Evolutionary conservation across 495 filamentous ascomycete genomes (phyloP), one percentile per base, ranked within the genome.

Genomic region (Durotheca rogersii): DNA sequence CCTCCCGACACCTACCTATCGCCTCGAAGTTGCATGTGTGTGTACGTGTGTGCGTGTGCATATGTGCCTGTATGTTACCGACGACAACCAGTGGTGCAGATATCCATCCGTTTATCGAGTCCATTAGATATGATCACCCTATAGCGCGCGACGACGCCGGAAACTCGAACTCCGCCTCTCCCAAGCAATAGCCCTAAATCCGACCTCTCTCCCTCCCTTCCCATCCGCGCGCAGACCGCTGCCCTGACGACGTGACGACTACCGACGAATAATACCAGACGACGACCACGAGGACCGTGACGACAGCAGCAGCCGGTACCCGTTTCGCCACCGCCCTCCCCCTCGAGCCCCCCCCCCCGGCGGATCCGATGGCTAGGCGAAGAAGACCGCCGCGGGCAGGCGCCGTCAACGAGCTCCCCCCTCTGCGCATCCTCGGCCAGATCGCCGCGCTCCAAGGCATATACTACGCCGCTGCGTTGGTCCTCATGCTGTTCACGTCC

Each of bases 401-500:
- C 76, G 84, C 87, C 40, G 81, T 89, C 54, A 77, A 83, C 58
- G 88, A 92, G 63, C 86, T 91, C 42, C 84, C 88, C 12, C 91
- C 91, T 31, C 76, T 89, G 59, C 88, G 85, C 64, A 90, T 96
- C 73, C 73, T 91, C 44, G 80, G 79, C 51, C 93, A 96, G 72
- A 96, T 99, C 67, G 54, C 87, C 58, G 67, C 87, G 16, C 80
- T 99, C n/a, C 93, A 99, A 65, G 64, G 74, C 20, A 79, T 86
- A 56, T 96, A 89, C 77, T 97, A 97, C 80, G 71, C 71, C 51
- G 75, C 75, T 58, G 87, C 86, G 2, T 76, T 86, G 14, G 68
- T 85, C 5, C 76, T 97, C 45, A 88, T 95, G 51, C 70, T 95
- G 33, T 99, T 99, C 81, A 90, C 89, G 11, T 82, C 84, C 4